Evolutionary conservation across 805 yeast species (phyloP), one percentile per base, ranked within the genome.

Genomic region (Ogataea zsoltii): DNA sequence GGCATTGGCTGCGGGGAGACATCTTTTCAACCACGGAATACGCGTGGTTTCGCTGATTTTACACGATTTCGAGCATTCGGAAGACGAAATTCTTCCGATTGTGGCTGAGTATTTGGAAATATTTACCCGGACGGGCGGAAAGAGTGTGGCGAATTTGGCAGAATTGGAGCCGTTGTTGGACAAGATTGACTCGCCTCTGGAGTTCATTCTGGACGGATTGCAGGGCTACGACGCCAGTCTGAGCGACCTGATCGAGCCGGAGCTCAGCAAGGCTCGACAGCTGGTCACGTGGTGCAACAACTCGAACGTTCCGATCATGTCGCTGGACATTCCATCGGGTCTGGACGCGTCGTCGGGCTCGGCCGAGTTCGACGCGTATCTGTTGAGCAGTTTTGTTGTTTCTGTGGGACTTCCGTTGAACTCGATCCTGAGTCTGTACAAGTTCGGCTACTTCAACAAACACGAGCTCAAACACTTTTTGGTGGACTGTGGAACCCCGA

Each of bases 281-380:
- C 63, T 88, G 15, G 76, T 88, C 19, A 63, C 67, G 4, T 90
- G 96, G 96, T 77, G 84, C 46, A 86, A 87, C 54, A 62, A 61
- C 26, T 69, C 72, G 7, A 60, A 62, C 12, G 64, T 74, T 5
- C 73, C 76, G 31, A 68, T 76, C 9, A 57, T 87, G 67, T 85
- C 96, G 0, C 60, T 90, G 21, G 96, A 89, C 58, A 77, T 87
- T 21, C 91, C 96, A 4, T 77, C 90, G 1, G 96, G 96, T 4
- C 69, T 85, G 33, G 96, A 88, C 58, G 83, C 90, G 7, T 88
- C 94, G 4, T 79, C 95, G 0, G 97, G 96, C 7, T 67, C 70
- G 14, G 51, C 58, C 4, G 68, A 63, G 26, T 51, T 50, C 17
- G 59, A 55, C 13, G 19, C 42, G 1, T 57, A 51, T 25, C 32